These are phyloP conservation scores for Leccinum incarnatum DNA, from an alignment of 768 basidiomycete species.

Conservation along the genomic window DNA sequence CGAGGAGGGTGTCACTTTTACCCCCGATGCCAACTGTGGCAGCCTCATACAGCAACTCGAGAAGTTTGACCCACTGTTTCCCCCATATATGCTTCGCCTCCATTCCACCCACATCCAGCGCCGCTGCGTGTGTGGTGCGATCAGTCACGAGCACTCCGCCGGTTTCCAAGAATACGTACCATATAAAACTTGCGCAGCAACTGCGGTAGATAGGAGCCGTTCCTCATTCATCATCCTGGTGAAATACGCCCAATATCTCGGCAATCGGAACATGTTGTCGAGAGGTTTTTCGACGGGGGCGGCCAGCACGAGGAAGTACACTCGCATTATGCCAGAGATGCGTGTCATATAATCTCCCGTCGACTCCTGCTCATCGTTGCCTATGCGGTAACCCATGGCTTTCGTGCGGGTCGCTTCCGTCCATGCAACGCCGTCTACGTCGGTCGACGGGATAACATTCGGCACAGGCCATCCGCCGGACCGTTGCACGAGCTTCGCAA, in stretches of 20 bases:
- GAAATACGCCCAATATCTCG: constrained; percentile 73
- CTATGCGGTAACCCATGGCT: constrained; percentile 55
- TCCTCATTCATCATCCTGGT: constrained; percentile 56
- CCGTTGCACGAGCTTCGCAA: constrained; percentile 80
- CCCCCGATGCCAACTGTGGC: constrained; percentile 51
- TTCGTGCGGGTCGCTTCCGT: constrained; percentile 40
- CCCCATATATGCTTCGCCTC: constrained; percentile 67
- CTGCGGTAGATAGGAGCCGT: constrained; percentile 50
- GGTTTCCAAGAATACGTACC: constrained; percentile 37
- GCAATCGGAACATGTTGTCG: constrained; percentile 50
- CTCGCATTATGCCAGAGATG: constrained; percentile 75
- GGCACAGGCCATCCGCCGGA: constrained; percentile 89
- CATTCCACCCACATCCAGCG: constrained; percentile 65
- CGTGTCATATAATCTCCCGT: constrained; percentile 61
- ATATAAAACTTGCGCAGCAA: constrained; percentile 67
- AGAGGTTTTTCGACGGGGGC: constrained; percentile 40
- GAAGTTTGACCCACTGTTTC: constrained; percentile 73
- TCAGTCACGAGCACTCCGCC: constrained; percentile 5
- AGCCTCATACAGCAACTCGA: constrained; percentile 63
- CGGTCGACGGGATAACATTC: constrained; percentile 49
- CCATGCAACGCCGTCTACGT: constrained; percentile 52
- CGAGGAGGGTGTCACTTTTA: constrained; percentile 40
- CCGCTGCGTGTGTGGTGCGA: constrained; percentile 48
- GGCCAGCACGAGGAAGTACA: constrained; percentile 75
- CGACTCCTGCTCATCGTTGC: constrained; percentile 48